Evolutionary conservation across 108 stramenopile genomes (phyloP).

Genomic region (Discostella pseudostelligera): DNA sequence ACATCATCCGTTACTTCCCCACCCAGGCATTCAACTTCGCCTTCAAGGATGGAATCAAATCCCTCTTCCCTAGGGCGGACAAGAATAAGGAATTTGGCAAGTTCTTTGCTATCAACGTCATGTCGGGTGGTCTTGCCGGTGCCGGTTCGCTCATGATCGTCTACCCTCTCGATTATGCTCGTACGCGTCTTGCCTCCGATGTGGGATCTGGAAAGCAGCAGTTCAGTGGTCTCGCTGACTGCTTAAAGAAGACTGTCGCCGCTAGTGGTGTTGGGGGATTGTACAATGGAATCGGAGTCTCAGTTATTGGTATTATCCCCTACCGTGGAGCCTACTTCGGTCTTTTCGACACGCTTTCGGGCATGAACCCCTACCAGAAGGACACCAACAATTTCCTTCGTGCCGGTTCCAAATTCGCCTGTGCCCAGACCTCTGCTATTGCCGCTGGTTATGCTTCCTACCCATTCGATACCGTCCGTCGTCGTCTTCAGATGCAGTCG

Average conservation of each 20-base stretch:
- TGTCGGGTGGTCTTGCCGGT: constrained; percentile 96
- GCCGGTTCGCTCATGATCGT: constrained; percentile 96
- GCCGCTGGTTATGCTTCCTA: constrained; percentile 96
- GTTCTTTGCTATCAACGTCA: constrained; percentile 97
- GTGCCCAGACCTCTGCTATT: constrained; percentile 95
- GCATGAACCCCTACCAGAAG: constrained; percentile 98
- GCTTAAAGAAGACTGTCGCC: constrained; percentile 91
- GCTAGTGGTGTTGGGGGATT: constrained; percentile 84
- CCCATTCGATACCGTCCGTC: constrained; percentile 99
- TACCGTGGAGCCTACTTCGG: constrained; percentile 99
- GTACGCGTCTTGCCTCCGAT: constrained; percentile 98
- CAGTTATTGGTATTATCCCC: constrained; percentile 94
- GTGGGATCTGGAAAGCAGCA: constrained; percentile 93
- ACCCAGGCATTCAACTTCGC: constrained; percentile 99
- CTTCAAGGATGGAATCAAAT: constrained; percentile 98
- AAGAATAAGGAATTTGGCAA: constrained; percentile 94
- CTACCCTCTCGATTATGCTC: constrained; percentile 99
- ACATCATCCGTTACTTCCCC: constrained; percentile 98
- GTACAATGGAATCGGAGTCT: constrained; percentile 99
- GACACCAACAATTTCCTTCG: constrained; percentile 78
- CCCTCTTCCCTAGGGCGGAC: constrained; percentile 95
- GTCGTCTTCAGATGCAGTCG: constrained; percentile 99
- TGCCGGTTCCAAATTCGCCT: constrained; percentile 92
- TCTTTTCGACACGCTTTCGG: constrained; percentile 96
- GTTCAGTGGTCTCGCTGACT: constrained; percentile 97